Percentiles rank a stretch among this genome's conserved stretches.
Evolutionary conservation across 2,329 filamentous ascomycete species (phyloP).

Genomic region (Claviceps monticola): DNA sequence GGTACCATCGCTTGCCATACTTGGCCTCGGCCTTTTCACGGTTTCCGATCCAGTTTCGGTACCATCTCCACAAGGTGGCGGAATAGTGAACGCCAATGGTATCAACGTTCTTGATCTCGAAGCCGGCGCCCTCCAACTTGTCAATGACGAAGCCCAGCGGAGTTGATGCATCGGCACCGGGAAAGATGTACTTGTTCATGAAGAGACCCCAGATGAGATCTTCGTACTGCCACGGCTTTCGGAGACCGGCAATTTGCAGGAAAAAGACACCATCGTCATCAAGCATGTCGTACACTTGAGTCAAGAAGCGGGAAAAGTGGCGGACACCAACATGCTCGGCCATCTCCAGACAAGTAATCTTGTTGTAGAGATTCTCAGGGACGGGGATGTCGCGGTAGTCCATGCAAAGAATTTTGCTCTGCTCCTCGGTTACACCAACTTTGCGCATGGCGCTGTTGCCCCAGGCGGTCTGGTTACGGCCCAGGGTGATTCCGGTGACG

Average conservation of each 20-base stretch:
- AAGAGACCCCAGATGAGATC: constrained; percentile 96
- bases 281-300: constrained; percentile 86
- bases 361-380: constrained; percentile 58
- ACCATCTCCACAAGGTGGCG: constrained; percentile 94
- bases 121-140: constrained; percentile 57
- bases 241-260: constrained; percentile 86
- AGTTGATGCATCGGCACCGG: constrained; percentile 87
- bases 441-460: constrained; percentile 81
- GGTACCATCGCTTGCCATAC: constrained; percentile 92
- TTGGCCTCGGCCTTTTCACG: constrained; percentile 83
- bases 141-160: constrained; percentile 80
- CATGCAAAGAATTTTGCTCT: constrained; percentile 87
- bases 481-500: constrained; percentile 83
- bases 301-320: constrained; percentile 67
- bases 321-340: constrained; percentile 95
- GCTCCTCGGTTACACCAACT: constrained; percentile 68
- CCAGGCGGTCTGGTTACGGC: constrained; percentile 93
- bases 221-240: constrained; percentile 95
- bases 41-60: constrained; percentile 96
- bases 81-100: constrained; percentile 96
- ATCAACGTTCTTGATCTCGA: constrained; percentile 79
- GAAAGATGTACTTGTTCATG: constrained; percentile 99
- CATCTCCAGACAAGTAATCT: constrained; percentile 98
- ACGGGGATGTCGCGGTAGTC: constrained; percentile 92
- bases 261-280: constrained; percentile 94